Conservation (phyloP, 2,329 filamentous ascomycete species). For the Xylariaceae sp. region DNA sequence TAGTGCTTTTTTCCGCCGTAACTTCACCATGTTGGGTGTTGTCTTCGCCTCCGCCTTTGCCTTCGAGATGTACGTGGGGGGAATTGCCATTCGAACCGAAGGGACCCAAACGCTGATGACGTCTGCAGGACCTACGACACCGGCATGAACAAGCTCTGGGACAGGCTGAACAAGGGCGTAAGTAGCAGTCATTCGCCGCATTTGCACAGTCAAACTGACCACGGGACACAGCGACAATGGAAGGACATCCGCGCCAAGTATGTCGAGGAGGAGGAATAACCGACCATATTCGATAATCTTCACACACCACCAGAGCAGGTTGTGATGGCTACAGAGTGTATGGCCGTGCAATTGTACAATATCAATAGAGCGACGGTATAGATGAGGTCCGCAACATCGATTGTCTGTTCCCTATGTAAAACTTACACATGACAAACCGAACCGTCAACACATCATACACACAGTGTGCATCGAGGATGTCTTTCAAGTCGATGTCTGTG, state of each 20-base stretch:
- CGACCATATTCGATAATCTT: conserved; percentile 1
- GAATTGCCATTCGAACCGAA: conserved; percentile 1
- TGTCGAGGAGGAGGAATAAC: conserved; percentile 56
- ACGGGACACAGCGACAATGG: conserved; percentile 81
- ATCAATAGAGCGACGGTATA: conserved; percentile 14
- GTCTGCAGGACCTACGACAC: conserved; percentile 73
- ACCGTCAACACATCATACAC: too few species aligned
- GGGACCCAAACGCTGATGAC: conserved; percentile 31
- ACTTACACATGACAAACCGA: background rate
- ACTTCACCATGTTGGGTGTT: conserved; percentile 80
- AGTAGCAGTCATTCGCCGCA: conserved; percentile 38
- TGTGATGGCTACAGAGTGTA: conserved; percentile 4
- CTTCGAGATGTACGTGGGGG: conserved; percentile 77
- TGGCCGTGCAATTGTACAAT: conserved; percentile 17
- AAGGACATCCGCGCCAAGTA: conserved; percentile 97
- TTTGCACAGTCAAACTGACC: conserved; percentile 23
- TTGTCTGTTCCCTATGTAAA: conserved; percentile 9
- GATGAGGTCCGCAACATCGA: conserved; percentile 6
- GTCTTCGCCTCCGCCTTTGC: conserved; percentile 88
- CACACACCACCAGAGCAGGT: background rate
- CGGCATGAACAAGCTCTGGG: conserved; percentile 82
- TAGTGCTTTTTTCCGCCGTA: conserved; percentile 82
- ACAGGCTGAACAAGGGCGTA: conserved; percentile 88
- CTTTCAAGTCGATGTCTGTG: too few species aligned
- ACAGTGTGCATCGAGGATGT: too few species aligned